Percentiles rank a stretch among this genome's conserved stretches.
Conservation (phyloP, 805 yeast species). For the Candida pseudoglaebosa region DNA sequence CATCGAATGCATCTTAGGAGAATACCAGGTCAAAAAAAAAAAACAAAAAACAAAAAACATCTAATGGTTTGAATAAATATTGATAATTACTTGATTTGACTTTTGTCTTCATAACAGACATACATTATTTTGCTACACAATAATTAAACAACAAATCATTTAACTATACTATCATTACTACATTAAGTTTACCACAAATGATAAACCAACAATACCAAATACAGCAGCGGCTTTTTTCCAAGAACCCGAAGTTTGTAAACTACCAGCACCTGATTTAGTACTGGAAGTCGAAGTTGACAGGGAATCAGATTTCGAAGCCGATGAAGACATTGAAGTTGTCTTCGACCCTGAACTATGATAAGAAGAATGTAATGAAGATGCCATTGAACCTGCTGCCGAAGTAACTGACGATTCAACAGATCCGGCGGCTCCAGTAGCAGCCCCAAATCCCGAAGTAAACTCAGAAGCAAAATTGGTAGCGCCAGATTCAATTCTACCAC, state of each 20-base stretch:
- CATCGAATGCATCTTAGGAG: too few relatives aligned
- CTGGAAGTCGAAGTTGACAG: slow-evolving; percentile 6
- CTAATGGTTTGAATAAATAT: too few relatives aligned
- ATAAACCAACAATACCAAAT: slow-evolving; percentile 33
- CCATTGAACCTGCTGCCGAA: slow-evolving; percentile 8
- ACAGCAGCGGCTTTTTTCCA: slow-evolving; percentile 38
- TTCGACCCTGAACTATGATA: slow-evolving; percentile 13
- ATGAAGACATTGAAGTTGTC: slow-evolving; percentile 10
- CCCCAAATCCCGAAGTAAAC: slow-evolving; percentile 9
- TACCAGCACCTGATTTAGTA: slow-evolving; percentile 11
- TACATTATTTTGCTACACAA: neutral
- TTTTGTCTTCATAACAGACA: too few relatives aligned
- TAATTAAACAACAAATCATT: too few relatives aligned
- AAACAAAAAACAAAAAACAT: too few relatives aligned
- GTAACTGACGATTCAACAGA: slow-evolving; percentile 7
- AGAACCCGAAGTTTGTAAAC: slow-evolving; percentile 17
- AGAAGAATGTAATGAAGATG: slow-evolving; percentile 7
- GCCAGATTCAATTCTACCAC: slow-evolving; percentile 9
- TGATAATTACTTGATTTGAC: too few relatives aligned
- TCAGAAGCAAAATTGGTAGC: slow-evolving; percentile 12
- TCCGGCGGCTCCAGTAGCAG: slow-evolving; percentile 8
- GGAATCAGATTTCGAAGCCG: slow-evolving; percentile 3
- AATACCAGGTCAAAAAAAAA: too few relatives aligned
- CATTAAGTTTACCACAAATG: slow-evolving; percentile 25
- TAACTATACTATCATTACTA: neutral